Evolutionary conservation across 106 monocot species (phyloP), one percentile per base, ranked within the genome.

Genomic region (Amphibolis antarctica): DNA sequence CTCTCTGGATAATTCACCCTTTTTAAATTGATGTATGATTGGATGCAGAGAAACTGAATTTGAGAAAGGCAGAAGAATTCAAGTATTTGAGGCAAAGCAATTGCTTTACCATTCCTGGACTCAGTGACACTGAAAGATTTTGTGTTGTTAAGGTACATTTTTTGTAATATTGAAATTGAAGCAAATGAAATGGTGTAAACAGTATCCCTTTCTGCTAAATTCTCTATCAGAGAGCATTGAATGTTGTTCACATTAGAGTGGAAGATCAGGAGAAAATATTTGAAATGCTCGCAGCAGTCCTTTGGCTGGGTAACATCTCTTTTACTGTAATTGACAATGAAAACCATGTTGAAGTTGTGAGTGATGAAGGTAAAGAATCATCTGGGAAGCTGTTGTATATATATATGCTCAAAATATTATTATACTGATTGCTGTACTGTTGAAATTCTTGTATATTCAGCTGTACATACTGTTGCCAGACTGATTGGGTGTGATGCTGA

Each of bases 271-370:
- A 83, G 30, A 80, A 74, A 62, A 82, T 85, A 43, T 98, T 91
- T 77, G 74, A 79, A 20, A 85, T 98, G 80, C 84, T 98, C 63
- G 75, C 91, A 45, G 98, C 87, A 44, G 87, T 98, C 70, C 69
- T 98, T 46, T 98, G 98, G 91, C 73, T 98, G 76, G 98, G 98
- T 31, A 85, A 98, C 64, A 79, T 98, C 55, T 85, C 90, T 10
- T 98, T 98, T 71, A 74, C 78, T 23, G 84, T 98, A 60, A 78
- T 98, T 64, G 98, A 98, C 69, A 98, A 88, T 75, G 98, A 98
- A 79, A 91, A 98, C 66, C 98, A 98, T 70, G 84, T 81, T 67
- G 79, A 88, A 79, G 79, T 91, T 77, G 79, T 98, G 63, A 62
- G 67, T 24, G 91, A 98, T 79, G 98, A 98, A 87, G 90, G 98